phyloP scores from a whole-genome alignment of 2,329 filamentous ascomycete species.

The Neobulgaria alba region DNA sequence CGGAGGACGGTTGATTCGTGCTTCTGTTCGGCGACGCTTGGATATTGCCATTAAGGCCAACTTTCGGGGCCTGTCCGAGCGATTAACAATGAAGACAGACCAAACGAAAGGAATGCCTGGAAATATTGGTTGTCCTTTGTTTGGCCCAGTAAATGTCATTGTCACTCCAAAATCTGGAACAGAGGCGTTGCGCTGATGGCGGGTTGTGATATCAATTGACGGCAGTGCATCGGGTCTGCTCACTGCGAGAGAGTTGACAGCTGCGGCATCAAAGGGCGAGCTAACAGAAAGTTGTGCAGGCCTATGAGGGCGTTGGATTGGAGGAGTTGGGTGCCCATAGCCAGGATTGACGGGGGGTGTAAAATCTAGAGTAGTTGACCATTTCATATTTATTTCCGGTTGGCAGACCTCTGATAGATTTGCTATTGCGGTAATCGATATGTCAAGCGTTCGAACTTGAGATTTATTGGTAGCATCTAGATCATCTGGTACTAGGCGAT shows the following conservation, averaged over 20 bases:
- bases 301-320: conserved; percentile 53
- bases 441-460: conserved; percentile 44
- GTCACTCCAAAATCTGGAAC: conserved; percentile 61
- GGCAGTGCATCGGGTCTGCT: conserved; percentile 53
- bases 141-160: conserved; percentile 62
- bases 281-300: conserved; percentile 57
- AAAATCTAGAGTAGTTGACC: conserved; percentile 64
- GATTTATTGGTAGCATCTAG: conserved; percentile 33
- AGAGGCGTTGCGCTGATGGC: conserved; percentile 33
- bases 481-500: conserved; percentile 47
- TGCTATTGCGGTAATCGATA: conserved; percentile 52
- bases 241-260: conserved; percentile 46
- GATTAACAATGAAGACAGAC: conserved; percentile 70
- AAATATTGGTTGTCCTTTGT: conserved; percentile 46
- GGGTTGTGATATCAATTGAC: conserved; percentile 43
- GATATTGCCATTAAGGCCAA: conserved; percentile 62
- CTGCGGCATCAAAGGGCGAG: conserved; percentile 38
- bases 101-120: conserved; percentile 63
- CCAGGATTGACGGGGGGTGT: conserved; percentile 55
- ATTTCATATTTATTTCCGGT: conserved; percentile 55
- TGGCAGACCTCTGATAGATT: conserved; percentile 49
- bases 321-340: conserved; percentile 46
- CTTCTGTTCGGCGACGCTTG: conserved; percentile 51
- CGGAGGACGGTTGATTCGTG: conserved; percentile 36
- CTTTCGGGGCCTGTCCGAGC: conserved; percentile 53